Conservation (phyloP, 164 flowering plant genomes). For the Aristolochia fimbriata region DNA sequence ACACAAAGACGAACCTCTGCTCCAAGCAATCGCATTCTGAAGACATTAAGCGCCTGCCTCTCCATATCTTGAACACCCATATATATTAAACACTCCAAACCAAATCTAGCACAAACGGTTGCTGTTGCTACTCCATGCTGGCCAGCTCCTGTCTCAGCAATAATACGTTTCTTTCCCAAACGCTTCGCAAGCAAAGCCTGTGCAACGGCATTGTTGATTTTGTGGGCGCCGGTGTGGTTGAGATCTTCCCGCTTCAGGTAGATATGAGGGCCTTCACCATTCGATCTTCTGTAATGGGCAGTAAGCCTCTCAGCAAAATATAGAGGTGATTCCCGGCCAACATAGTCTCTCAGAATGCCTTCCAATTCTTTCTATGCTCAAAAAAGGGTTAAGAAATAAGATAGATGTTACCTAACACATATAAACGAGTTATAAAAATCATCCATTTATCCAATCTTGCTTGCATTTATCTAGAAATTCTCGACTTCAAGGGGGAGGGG, state of each 20-base stretch:
- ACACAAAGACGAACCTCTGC: conserved; percentile 30
- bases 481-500: no score
- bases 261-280: conserved; percentile 66
- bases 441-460: no score
- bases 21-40: conserved; percentile 81
- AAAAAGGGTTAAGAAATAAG: no score
- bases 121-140: conserved; percentile 96
- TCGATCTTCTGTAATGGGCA: conserved; percentile 56
- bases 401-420: no score
- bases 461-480: no score
- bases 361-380: conserved; percentile 23
- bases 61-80: conserved; percentile 96
- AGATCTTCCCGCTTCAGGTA: conserved; percentile 83
- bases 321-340: conserved; percentile 80
- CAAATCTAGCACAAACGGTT: conserved; percentile 84
- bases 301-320: conserved; percentile 77
- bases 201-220: conserved; percentile 80
- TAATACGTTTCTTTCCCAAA: conserved; percentile 60
- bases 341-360: conserved; percentile 73
- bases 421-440: no score
- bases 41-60: conserved; percentile 71
- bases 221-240: conserved; percentile 88
- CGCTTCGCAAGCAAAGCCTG: conserved; percentile 86
- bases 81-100: conserved; percentile 61
- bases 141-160: conserved; percentile 93